Evolutionary conservation across 306 rosid genomes (phyloP), one percentile per base, ranked within the genome.

Genomic region (Arachis hypogaea): DNA sequence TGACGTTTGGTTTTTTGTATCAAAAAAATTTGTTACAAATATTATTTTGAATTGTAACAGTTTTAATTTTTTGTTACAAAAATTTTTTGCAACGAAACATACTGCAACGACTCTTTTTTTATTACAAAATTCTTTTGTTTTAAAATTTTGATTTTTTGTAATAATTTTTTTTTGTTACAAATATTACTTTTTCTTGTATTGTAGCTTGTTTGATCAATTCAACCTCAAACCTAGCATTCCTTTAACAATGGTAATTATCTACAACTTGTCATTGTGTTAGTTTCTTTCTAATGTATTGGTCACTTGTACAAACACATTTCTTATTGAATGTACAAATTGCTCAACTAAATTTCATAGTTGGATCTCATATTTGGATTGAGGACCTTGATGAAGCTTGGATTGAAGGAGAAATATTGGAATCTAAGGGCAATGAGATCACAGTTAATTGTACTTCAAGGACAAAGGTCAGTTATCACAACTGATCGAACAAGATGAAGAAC

Each of bases 381-480:
- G 95, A 94, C 81, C 82, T 85, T 50, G 93, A 86, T 67, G 46
- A 51, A 78, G 86, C 99, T 42, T 94, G 99, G 97, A 9, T 86
- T 67, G 97, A 88, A 68, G 99, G 90, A 64, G 96, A 94, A 84
- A 80, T 94, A 9, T 66, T 82, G 14, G 88, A 86, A 80, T 77
- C 81, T 77, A 69, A 82, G 12, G 82, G 67, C 12, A 74, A 78
- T 16, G 86, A 85, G 59, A 65, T 94, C 81, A 83, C 76, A 12
- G 49, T 89, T 62, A 78, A 65, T 14, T 66, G 64, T 71, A 80
- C 83, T 56, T 77, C 95, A 8, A 96, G 90, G 69, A 78, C 82
- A 36, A 85, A 11, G 61, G 99, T 22, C 28, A 22, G 28, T 22
- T 22, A 22, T 22, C 28, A 22, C 28, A 22, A 22, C 28, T 22